Conservation (phyloP, 495 filamentous ascomycete genomes). For the Hypoxylon perforatum region DNA sequence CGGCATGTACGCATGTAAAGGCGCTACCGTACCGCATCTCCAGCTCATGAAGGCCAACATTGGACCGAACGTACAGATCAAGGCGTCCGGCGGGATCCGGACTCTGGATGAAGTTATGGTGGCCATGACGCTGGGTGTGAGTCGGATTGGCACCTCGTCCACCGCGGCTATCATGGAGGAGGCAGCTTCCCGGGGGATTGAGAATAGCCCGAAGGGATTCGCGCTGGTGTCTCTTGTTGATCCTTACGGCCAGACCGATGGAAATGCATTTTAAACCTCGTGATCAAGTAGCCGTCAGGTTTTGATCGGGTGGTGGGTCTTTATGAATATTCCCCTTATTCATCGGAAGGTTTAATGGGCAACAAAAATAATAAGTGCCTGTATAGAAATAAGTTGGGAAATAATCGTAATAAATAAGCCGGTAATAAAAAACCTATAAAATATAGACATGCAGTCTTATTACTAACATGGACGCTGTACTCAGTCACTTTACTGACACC, state of each 20-base stretch:
- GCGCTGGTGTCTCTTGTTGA: constrained; percentile 36
- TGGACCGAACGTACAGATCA: constrained; percentile 60
- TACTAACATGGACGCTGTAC: too few relatives aligned
- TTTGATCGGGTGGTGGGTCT: too few relatives aligned
- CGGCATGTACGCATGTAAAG: constrained; percentile 62
- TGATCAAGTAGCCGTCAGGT: too few relatives aligned
- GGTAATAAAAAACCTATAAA: too few relatives aligned
- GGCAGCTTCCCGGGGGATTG: constrained; percentile 62
- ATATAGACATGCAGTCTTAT: too few relatives aligned
- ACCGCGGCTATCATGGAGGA: constrained; percentile 66
- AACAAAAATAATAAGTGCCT: too few relatives aligned
- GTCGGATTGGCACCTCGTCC: constrained; percentile 64
- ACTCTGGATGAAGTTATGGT: constrained; percentile 58
- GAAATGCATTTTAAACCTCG: too few relatives aligned
- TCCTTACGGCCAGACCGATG: neutral
- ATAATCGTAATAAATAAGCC: too few relatives aligned
- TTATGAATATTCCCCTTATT: too few relatives aligned
- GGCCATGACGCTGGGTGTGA: constrained; percentile 53
- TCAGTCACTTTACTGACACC: too few relatives aligned
- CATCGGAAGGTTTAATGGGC: too few relatives aligned
- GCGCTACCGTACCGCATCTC: constrained; percentile 60
- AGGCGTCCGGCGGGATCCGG: constrained; percentile 66
- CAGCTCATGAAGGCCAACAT: constrained; percentile 64
- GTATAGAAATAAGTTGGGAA: too few relatives aligned
- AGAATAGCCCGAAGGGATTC: constrained; percentile 47